Evolutionary conservation across 1,139 yeast genomes (phyloP).

Genomic region (Debaryomyces robertsiae): DNA sequence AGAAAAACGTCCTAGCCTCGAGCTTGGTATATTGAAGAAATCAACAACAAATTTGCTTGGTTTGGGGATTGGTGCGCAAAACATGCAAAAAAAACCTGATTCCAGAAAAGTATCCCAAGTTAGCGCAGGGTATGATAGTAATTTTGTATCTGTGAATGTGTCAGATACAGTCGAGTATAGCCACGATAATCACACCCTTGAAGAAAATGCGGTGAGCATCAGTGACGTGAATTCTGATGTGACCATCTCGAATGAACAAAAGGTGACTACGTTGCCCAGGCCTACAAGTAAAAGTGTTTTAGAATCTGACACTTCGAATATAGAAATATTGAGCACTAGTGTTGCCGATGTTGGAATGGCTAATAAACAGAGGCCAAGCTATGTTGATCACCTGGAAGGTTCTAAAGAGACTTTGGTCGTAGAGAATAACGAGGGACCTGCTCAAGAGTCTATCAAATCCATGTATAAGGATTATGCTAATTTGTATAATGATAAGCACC

Average conservation of each 20-base stretch:
- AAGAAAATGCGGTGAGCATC: conserved; percentile 19
- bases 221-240: conserved; percentile 27
- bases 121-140: conserved; percentile 5
- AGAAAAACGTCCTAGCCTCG: conserved; percentile 9
- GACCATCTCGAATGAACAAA: conserved; percentile 25
- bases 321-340: conserved; percentile 35
- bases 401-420: conserved; percentile 32
- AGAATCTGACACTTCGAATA: conserved; percentile 32
- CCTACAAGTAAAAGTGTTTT: conserved; percentile 4
- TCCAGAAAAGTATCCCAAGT: conserved; percentile 12
- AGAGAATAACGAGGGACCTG: conserved; percentile 9
- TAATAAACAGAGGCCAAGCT: conserved; percentile 27
- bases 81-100: conserved; percentile 6
- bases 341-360: conserved; percentile 35
- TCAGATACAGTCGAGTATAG: conserved; percentile 25
- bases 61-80: conserved; percentile 30
- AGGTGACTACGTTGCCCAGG: not conserved
- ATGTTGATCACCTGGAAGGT: conserved; percentile 22
- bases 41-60: conserved; percentile 34
- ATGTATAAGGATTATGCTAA: conserved; percentile 29
- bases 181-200: conserved; percentile 19
- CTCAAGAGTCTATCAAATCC: conserved; percentile 21
- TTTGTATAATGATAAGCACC: conserved; percentile 10
- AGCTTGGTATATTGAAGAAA: conserved; percentile 25
- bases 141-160: conserved; percentile 28